Evolutionary conservation across 208 protist genomes (phyloP).

Genomic region (Trypanosoma mega): DNA sequence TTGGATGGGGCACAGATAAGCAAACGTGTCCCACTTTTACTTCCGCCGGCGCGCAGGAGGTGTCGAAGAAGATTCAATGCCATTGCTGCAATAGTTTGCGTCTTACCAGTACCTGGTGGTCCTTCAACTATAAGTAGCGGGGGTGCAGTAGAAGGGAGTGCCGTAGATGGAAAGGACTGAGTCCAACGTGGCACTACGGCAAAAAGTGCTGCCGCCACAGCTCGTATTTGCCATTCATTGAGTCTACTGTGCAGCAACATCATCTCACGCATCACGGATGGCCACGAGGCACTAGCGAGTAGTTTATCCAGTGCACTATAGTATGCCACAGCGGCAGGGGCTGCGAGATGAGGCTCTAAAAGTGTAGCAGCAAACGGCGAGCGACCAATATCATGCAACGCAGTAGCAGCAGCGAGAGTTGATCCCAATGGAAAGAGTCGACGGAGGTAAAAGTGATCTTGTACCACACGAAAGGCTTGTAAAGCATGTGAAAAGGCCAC

Average conservation of each 20-base stretch:
- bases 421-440: conserved; percentile 49
- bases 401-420: conserved; percentile 40
- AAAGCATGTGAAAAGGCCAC: conserved; percentile 60
- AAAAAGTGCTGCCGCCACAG: conserved; percentile 60
- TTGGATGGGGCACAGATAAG: conserved; percentile 87
- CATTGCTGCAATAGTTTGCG: conserved; percentile 81
- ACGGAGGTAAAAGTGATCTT: conserved; percentile 40
- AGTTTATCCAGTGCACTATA: conserved; percentile 27
- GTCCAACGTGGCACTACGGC: conserved; percentile 43
- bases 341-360: conserved; percentile 55
- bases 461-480: conserved; percentile 27
- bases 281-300: conserved; percentile 16
- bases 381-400: conserved; percentile 45
- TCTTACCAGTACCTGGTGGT: conserved; percentile 91
- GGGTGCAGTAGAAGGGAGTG: conserved; percentile 25
- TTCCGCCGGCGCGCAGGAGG: conserved; percentile 28
- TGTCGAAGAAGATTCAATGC: conserved; percentile 67
- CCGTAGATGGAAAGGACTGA: neutral
- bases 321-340: conserved; percentile 31
- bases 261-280: conserved; percentile 24
- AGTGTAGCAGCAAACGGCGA: conserved; percentile 58
- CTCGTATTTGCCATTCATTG: conserved; percentile 68
- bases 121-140: conserved; percentile 80
- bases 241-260: conserved; percentile 36
- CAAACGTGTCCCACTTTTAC: conserved; percentile 29